Base-by-base conservation (phyloP, 805 yeast genomes). In the Torulaspora maleeae region DNA sequence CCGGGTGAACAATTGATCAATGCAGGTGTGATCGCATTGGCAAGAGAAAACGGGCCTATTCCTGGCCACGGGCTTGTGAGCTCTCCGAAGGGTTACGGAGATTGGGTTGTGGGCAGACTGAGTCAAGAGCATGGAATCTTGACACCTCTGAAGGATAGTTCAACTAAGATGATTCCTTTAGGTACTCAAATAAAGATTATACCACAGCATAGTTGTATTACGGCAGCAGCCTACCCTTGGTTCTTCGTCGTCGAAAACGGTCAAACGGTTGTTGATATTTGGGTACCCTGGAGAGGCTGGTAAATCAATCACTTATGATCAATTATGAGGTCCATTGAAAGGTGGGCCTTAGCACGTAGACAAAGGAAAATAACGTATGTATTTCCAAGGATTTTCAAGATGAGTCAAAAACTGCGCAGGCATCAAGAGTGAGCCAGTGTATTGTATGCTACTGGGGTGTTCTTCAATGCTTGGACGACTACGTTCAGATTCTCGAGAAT, bases 221-320 rank as follows among this genome's bases (percentile, higher is more conserved):
- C 38, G 10, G 44, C 38, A 19, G 44, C 38, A 9, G 34, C 44
- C 7, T 41, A 33, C 20, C 38, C 44, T 10, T 41, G 38, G 44
- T 34, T 24, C 27, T 41, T 41, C 34, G 17, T 41, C 27, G 44
- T 41, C 25, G 43, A 40, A 5, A 15, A 16, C 24, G 33, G 38
- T 15, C 38, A 34, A 25, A 29, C 19, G 2, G 32, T 41, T 22
- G 44, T 41, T 4, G 38, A 41, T 32, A 17, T 41, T 17, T 41
- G 44, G 44, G 38, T 34, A 10, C 44, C 44, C 3, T 33, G 38
- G 38, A 33, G 43, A 16, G 44, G 44, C 19, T 41, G 44, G 44
- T 34, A 16, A 27, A 30, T 6, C 7, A 8, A 22, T 22, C 9
- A 19, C 20, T 19, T 19, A 4, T 22, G 25, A 22, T 2, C 25